Base-by-base conservation (phyloP, 208 protist genomes). In the Acanthamoeba sp. region DNA sequence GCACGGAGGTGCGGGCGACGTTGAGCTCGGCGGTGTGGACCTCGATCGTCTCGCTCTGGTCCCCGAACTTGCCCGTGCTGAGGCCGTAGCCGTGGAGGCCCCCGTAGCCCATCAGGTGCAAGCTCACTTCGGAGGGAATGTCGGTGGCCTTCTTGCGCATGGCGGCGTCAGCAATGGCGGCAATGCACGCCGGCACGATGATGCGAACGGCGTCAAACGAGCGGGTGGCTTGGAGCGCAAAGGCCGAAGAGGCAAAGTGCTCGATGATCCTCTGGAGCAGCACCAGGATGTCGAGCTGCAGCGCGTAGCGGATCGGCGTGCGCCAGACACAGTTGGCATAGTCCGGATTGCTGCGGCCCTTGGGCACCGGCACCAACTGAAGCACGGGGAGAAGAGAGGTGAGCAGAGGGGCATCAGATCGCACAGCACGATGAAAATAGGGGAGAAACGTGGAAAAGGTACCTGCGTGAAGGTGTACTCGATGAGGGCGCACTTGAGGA, bases 11-110 rank as follows among this genome's bases (percentile, higher is more conserved):
- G n/a, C 97, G 96, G 59, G 96, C 96, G 16, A 97, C 93, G 76
- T 97, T 94, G 50, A 97, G 87, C 93, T 98, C 97, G 4, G 97
- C 96, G 27, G 55, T 93, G 50, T 95, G 80, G 24, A 97, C 90
- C 42, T 73, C 59, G 36, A 97, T 92, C 1, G 88, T 94, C 66
- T 95, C 94, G n/a, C 89, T 69, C 84, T 97, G 97, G 69, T 93
- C 57, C 2, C 93, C 95, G 57, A 97, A 95, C 82, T 48, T 48
- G 55, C 93, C 95, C n/a, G 66, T 76, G 76, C 59, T 84, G 36
- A 96, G 69, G 71, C 95, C 96, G 88, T 95, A 97, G 12, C 69
- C 95, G 36, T 88, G 85, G 16, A 89, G 48, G 1, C 52, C 45
- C 22, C 62, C 71, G 76, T 92, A 64, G 29, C 96, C 96, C 93